Evolutionary conservation across 1,284 basidiomycete species (phyloP).

Genomic region (Megacollybia platyphylla): DNA sequence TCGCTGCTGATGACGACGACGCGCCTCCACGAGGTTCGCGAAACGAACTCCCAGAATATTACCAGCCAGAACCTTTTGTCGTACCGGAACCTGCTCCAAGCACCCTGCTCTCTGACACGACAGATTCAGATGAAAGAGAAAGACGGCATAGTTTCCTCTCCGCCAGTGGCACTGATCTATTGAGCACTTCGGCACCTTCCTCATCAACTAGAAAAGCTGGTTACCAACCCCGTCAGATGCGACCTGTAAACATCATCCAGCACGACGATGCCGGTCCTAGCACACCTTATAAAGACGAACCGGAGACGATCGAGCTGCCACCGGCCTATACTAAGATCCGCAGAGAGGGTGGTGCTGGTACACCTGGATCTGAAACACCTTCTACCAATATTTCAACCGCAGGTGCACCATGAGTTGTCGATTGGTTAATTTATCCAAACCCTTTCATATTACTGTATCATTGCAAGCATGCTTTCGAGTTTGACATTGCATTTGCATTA

Average conservation of each 20-base stretch:
- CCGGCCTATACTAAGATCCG: conserved; percentile 63
- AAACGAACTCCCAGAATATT: conserved; percentile 47
- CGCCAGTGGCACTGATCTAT: conserved; percentile 16
- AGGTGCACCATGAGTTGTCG: too few species aligned
- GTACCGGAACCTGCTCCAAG: conserved; percentile 34
- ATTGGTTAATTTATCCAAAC: too few species aligned
- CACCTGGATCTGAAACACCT: neutral
- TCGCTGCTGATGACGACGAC: conserved; percentile 51
- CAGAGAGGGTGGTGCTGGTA: conserved; percentile 5
- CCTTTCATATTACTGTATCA: too few species aligned
- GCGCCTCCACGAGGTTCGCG: conserved; percentile 16
- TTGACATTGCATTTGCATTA: too few species aligned
- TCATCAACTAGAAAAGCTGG: conserved; percentile 25
- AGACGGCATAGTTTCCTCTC: conserved; percentile 8
- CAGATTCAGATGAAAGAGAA: conserved; percentile 6
- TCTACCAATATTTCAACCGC: neutral
- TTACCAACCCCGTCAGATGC: conserved; percentile 26
- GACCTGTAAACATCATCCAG: conserved; percentile 68
- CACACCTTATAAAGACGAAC: conserved; percentile 18
- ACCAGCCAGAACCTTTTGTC: conserved; percentile 62
- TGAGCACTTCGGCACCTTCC: conserved; percentile 23
- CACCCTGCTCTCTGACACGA: conserved; percentile 16
- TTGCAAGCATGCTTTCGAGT: too few species aligned
- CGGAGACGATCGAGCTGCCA: conserved; percentile 68
- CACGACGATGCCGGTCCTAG: conserved; percentile 68